Percentiles rank a stretch among this genome's conserved stretches.
Conservation (phyloP, 306 rosid genomes). For the Dalbergia cultrata region DNA sequence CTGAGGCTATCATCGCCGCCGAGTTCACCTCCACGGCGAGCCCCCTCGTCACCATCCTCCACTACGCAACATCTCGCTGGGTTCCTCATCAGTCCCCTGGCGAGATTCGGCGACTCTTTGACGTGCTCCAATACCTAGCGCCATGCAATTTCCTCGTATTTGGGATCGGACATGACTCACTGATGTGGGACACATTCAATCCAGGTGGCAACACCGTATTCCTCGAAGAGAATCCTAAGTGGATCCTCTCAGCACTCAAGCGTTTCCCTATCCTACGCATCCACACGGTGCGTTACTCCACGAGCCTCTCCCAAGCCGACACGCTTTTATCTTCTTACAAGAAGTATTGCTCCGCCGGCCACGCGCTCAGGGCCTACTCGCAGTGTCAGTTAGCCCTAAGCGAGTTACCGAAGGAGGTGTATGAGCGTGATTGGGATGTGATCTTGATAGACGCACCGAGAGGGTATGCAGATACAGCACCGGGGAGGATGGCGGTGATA, state of each 20-base stretch:
- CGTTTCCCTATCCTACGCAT: slow-evolving; percentile 66
- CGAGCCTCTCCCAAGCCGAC: slow-evolving; percentile 67
- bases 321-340: slow-evolving; percentile 53
- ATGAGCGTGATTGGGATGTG: slow-evolving; percentile 80
- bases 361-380: slow-evolving; percentile 44
- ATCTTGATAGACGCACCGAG: slow-evolving; percentile 88
- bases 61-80: slow-evolving; percentile 73
- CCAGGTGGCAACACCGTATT: slow-evolving; percentile 82
- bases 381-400: slow-evolving; percentile 65
- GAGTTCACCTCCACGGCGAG: slow-evolving; percentile 43
- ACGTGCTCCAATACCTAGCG: slow-evolving; percentile 59
- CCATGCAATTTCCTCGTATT: slow-evolving; percentile 87
- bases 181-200: slow-evolving; percentile 90
- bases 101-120: slow-evolving; percentile 66
- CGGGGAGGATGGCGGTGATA: slow-evolving; percentile 87
- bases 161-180: slow-evolving; percentile 85
- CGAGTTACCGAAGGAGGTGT: slow-evolving; percentile 61
- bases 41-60: slow-evolving; percentile 69
- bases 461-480: slow-evolving; percentile 66
- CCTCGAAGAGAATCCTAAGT: slow-evolving; percentile 82
- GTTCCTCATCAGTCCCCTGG: slow-evolving; percentile 63
- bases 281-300: slow-evolving; percentile 56
- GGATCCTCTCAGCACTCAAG: slow-evolving; percentile 62
- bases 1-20: neutral
- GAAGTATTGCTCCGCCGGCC: slow-evolving; percentile 45